Evolutionary conservation across 2,329 filamentous ascomycete genomes (phyloP), one percentile per base, ranked within the genome.

Genomic region (Fusarium sp.): DNA sequence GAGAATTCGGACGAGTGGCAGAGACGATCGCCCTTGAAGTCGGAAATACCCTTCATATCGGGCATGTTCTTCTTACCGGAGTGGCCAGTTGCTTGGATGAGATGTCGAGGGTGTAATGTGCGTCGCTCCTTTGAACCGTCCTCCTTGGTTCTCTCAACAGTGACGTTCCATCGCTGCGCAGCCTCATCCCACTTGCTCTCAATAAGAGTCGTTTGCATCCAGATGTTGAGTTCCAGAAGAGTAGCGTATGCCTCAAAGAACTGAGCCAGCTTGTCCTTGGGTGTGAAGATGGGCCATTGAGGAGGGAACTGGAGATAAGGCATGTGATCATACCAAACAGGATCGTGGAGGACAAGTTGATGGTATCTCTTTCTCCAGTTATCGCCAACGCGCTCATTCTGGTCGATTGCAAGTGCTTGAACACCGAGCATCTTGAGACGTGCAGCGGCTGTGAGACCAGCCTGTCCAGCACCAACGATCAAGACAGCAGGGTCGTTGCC

Each of bases 191-290:
- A 90, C 3, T 78, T 77, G 0, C 84, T 79, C 0, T 79, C 76
- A 2, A 73, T 75, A 1, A 91, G 68, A 2, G 78, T 82, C 0
- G 87, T 87, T 13, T 76, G 78, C 1, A 81, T 86, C 90, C 89
- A 91, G 25, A 91, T 84, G 63, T 91, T 90, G 39, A 92, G 82
- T 69, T 92, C 90, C n/a, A 92, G 80, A 0, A 87, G 76, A 7
- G 80, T 83, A 1, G 85, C 89, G 66, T 92, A 92, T 0, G 84
- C 79, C 66, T 91, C 89, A 62, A 92, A 88, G 78, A 87, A 92
- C 41, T 91, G 87, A 2, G 83, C 90, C 0, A 91, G 79, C 72
- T 92, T 92, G 75, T 92, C 89, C 72, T 91, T 92, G 7, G 89
- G 88, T 0, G 89, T 91, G 75, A 90, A 92, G 17, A 90, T 79